These are phyloP conservation scores for Plasmodium vinckei DNA, from an alignment of 169 alveolate species.

Conservation along the genomic window DNA sequence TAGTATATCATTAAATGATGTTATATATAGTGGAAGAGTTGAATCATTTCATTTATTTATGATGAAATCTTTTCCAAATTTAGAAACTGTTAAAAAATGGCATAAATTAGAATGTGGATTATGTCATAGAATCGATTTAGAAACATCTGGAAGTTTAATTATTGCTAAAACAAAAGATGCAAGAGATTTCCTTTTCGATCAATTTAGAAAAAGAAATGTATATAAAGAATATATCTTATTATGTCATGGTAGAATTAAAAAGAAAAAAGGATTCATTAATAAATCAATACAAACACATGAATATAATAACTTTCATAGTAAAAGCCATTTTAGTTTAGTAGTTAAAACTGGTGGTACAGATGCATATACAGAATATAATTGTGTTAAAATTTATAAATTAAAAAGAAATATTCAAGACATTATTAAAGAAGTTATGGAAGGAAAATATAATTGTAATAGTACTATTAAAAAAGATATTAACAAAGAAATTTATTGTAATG, in stretches of 20 bases:
- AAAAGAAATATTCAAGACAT: slow-evolving; percentile 68
- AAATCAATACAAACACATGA: slow-evolving; percentile 81
- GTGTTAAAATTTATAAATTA: slow-evolving; percentile 73
- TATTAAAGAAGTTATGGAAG: slow-evolving; percentile 40
- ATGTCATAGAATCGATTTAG: slow-evolving; percentile 84
- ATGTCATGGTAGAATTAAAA: slow-evolving; percentile 82
- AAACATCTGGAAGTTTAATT: slow-evolving; percentile 83
- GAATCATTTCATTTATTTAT: slow-evolving; percentile 83
- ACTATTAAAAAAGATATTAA: slow-evolving; percentile 29
- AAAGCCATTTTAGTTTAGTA: slow-evolving; percentile 81
- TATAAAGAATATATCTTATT: slow-evolving; percentile 82
- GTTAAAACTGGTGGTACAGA: slow-evolving; percentile 84
- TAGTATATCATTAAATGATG: slow-evolving; percentile 77
- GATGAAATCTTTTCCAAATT: slow-evolving; percentile 82
- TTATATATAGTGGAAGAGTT: slow-evolving; percentile 79
- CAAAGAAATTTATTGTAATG: slow-evolving; percentile 58
- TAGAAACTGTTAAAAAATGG: slow-evolving; percentile 83
- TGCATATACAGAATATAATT: slow-evolving; percentile 82
- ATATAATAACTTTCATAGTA: slow-evolving; percentile 78
- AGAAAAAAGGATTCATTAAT: slow-evolving; percentile 77
- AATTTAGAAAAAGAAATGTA: slow-evolving; percentile 81
- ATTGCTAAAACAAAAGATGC: slow-evolving; percentile 83
- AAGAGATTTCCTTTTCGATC: slow-evolving; percentile 81
- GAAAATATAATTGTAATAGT: slow-evolving; percentile 57
- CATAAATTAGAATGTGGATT: slow-evolving; percentile 84